Evolutionary conservation across 2,329 filamentous ascomycete genomes (phyloP), one percentile per base, ranked within the genome.

Genomic region (Tolypocladium album): DNA sequence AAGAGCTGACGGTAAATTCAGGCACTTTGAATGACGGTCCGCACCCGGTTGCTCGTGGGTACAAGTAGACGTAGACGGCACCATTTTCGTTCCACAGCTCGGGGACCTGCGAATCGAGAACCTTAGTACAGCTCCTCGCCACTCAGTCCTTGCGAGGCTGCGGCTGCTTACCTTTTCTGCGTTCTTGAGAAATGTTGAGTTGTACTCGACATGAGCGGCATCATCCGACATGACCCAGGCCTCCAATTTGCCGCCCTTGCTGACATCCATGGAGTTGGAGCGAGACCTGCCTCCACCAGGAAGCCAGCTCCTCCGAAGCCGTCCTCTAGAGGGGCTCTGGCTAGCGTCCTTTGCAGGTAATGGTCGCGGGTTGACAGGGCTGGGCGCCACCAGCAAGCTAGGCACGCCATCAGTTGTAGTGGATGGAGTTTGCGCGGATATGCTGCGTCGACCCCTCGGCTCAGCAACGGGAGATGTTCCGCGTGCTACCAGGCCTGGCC

Each of bases 31-130:
- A 87, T 0, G 82, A 86, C 2, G 85, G 79, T 0, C 81, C 81
- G 11, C 70, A 71, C 12, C 78, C 78, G 61, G 75, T 79, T 6
- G 74, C 73, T 59, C 75, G 78, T 1, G 84, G 77, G 60, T 81
- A 81, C 4, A 88, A 71, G 65, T 84, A 84, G 24, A 88, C 78
- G 57, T 78, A 75, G 31, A 86, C 78, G 62, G 79, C 79, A 45
- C 82, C 84, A 58, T 70, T 74, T 59, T 87, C 83, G 64, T 85
- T 82, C 86, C 86, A 88, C 24, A 88, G 71, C 69, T 88, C 86
- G 1, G 85, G 83, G 4, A 88, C 82, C 83, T 86, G 59, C 13
- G 47, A 43, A 31, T 4, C n/a, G 2, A 55, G 20, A 22, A 31
- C 5, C 53, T 61, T 27, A 60, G 43, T 13, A 40, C 36, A 40